These are phyloP conservation scores for Arabidopsis lyrata DNA, from an alignment of 441 rosid genomes.

Conservation along the genomic window DNA sequence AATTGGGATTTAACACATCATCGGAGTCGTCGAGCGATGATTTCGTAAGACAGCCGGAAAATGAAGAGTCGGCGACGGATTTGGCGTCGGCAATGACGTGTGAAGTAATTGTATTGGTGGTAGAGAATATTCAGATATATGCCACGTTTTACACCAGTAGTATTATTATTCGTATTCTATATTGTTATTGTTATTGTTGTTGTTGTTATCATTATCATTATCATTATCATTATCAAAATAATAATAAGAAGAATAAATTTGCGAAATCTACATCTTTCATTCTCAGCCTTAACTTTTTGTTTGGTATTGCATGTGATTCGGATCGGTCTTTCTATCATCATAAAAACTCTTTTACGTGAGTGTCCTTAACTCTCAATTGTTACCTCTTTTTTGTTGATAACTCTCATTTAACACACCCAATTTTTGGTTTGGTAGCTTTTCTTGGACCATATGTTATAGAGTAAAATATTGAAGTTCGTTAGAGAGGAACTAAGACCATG, in stretches of 20 bases:
- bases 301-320: constrained; percentile 50
- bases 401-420: constrained; percentile 33
- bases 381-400: constrained; percentile 32
- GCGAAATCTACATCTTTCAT: constrained; percentile 28
- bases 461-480: constrained; percentile 11
- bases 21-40: too few relatives aligned
- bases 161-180: constrained; percentile 18
- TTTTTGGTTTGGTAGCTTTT: constrained; percentile 31
- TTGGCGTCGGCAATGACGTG: constrained; percentile 29
- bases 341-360: constrained; percentile 38
- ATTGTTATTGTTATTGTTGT: constrained; percentile 32
- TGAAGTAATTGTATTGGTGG: constrained; percentile 43
- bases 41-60: not conserved
- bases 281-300: constrained; percentile 44
- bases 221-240: not conserved
- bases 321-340: constrained; percentile 41
- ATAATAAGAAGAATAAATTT: constrained; percentile 17
- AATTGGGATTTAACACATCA: constrained; percentile 23
- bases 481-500: constrained; percentile 22
- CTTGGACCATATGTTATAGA: constrained; percentile 24
- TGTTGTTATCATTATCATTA: not conserved
- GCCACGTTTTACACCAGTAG: constrained; percentile 36
- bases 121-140: constrained; percentile 45
- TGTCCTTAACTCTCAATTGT: constrained; percentile 42
- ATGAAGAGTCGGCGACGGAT: constrained; percentile 26